A percentile compares a stretch with the other conserved stretches of the same genome.
These are phyloP conservation scores for Vitis rotundifolia DNA, from an alignment of 164 flowering plant species.

Conservation along the genomic window DNA sequence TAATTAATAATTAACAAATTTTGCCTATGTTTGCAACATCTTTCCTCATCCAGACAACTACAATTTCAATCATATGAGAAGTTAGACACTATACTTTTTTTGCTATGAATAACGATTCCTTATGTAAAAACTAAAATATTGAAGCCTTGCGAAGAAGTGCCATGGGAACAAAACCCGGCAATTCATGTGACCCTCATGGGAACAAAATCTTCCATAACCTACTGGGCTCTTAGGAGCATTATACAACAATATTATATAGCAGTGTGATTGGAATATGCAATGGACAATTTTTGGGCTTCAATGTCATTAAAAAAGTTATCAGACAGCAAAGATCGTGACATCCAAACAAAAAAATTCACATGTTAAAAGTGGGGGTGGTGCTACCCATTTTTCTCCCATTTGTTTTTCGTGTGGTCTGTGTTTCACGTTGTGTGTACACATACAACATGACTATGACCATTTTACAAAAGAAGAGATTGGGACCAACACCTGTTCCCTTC, in stretches of 20 bases:
- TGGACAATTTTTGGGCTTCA: background rate
- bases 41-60: too few species aligned
- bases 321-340: background rate
- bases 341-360: background rate
- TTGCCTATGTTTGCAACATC: too few species aligned
- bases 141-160: background rate
- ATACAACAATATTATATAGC: background rate
- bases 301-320: background rate
- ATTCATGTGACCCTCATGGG: background rate
- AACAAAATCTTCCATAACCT: background rate
- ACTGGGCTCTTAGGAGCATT: background rate
- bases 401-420: background rate
- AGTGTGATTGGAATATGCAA: background rate
- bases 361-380: background rate
- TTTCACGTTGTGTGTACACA: background rate
- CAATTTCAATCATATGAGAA: too few species aligned
- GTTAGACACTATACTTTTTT: too few species aligned
- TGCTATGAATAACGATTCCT: too few species aligned
- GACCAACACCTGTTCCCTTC: constrained; percentile 16
- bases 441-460: constrained; percentile 2
- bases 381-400: background rate
- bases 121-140: too few species aligned
- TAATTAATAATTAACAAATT: too few species aligned
- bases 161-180: background rate
- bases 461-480: constrained; percentile 15